Evolutionary conservation across 1,139 yeast genomes (phyloP).

Genomic region (Saccharomyces hybrid): DNA sequence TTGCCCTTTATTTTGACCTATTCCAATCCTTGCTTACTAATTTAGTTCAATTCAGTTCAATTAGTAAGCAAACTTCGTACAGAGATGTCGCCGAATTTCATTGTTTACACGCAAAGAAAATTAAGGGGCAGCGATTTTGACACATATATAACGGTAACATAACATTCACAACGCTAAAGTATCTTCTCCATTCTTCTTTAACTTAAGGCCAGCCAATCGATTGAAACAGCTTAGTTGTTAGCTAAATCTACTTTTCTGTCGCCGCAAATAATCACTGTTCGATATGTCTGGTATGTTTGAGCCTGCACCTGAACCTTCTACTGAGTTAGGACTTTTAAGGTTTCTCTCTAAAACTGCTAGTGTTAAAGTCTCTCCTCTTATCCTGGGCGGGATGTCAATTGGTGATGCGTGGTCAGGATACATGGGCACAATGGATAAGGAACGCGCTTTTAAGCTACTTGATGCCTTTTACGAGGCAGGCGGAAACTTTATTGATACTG

Average conservation of each 20-base stretch:
- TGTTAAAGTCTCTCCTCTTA: not conserved
- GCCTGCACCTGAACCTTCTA: conserved; percentile 13
- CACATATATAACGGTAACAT: too few relatives aligned
- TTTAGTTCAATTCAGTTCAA: too few relatives aligned
- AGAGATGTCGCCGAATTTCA: too few relatives aligned
- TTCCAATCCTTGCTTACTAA: too few relatives aligned
- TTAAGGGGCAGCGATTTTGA: too few relatives aligned
- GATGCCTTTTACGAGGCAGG: conserved; percentile 20
- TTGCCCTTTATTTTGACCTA: too few relatives aligned
- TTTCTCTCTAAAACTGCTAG: conserved; percentile 6
- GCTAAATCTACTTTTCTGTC: not conserved
- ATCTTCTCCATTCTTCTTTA: not conserved
- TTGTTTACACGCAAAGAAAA: too few relatives aligned
- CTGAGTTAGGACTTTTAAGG: conserved; percentile 14
- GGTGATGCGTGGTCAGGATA: conserved; percentile 20
- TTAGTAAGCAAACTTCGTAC: too few relatives aligned
- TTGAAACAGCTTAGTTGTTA: not conserved
- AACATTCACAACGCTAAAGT: too few relatives aligned
- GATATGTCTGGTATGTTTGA: conserved; percentile 8
- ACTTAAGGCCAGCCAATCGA: not conserved
- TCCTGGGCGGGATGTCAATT: conserved; percentile 4
- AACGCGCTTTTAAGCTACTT: conserved; percentile 15
- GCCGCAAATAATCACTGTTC: not conserved
- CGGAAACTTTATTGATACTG: conserved; percentile 26
- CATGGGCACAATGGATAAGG: conserved; percentile 18